phyloP scores from a whole-genome alignment of 805 yeast genomes.

The Candida boleticola region DNA sequence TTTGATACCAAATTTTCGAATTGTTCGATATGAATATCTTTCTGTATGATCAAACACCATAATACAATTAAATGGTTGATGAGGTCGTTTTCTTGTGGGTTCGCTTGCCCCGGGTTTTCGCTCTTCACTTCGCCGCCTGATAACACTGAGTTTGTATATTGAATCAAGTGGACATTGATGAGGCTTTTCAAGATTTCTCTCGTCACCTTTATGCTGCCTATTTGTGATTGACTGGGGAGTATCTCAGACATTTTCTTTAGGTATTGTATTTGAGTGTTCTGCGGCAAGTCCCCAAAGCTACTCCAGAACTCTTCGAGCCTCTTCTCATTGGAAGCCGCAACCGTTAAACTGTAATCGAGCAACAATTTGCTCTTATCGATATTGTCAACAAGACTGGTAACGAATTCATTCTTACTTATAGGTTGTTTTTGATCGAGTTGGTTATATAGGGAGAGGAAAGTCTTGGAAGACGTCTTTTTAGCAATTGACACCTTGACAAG shows the following conservation, averaged over 20 bases:
- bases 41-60: slow-evolving; percentile 2
- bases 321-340: slow-evolving; percentile 16
- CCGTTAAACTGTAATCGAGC: slow-evolving; percentile 11
- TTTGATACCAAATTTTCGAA: not conserved
- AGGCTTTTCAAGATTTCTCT: not conserved
- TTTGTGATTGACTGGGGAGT: not conserved
- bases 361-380: slow-evolving; percentile 13
- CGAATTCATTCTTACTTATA: slow-evolving; percentile 23
- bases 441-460: slow-evolving; percentile 24
- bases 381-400: slow-evolving; percentile 22
- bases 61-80: not conserved
- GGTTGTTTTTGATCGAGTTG: slow-evolving; percentile 23
- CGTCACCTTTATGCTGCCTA: not conserved
- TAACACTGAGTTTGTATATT: not conserved
- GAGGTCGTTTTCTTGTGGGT: too few species aligned
- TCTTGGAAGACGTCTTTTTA: slow-evolving; percentile 19
- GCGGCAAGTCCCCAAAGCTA: slow-evolving; percentile 10
- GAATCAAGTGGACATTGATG: slow-evolving; percentile 1
- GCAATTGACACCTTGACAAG: slow-evolving; percentile 20
- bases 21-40: not conserved
- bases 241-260: slow-evolving; percentile 3
- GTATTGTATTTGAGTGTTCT: not conserved
- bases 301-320: slow-evolving; percentile 23
- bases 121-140: not conserved
- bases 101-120: not conserved